Conservation (phyloP, 2,329 filamentous ascomycete species). For the Aureobasidium subglaciale region DNA sequence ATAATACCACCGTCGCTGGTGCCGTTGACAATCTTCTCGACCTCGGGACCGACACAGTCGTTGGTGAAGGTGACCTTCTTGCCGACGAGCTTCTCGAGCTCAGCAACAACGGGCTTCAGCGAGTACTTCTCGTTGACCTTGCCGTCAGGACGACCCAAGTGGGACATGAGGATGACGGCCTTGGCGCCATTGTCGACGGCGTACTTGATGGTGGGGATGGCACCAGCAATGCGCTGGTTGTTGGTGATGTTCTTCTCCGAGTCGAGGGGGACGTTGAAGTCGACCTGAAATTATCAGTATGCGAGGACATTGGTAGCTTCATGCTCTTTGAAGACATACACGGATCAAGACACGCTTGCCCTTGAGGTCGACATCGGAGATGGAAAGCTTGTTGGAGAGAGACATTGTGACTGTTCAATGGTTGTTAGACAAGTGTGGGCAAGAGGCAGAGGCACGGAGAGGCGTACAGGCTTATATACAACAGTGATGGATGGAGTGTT, state of each 20-base stretch:
- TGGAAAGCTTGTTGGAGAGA: conserved; percentile 96
- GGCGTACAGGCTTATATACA: conserved; percentile 6
- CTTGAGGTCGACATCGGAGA: conserved; percentile 94
- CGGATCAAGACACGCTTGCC: conserved; percentile 97
- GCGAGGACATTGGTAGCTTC: conserved; percentile 9
- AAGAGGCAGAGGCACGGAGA: not conserved
- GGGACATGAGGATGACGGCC: conserved; percentile 94
- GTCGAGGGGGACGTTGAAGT: conserved; percentile 99
- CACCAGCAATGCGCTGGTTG: conserved; percentile 95
- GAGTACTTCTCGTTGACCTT: conserved; percentile 88
- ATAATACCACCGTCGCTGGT: conserved; percentile 76
- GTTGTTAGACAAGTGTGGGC: not conserved
- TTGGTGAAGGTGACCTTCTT: conserved; percentile 74
- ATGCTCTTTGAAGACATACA: conserved; percentile 49
- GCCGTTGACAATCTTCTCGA: conserved; percentile 82
- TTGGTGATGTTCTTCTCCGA: conserved; percentile 83
- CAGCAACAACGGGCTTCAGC: conserved; percentile 76
- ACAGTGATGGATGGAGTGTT: not conserved
- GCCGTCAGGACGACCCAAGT: conserved; percentile 92
- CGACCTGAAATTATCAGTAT: conserved; percentile 57
- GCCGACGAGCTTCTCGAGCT: conserved; percentile 69
- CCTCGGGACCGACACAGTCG: conserved; percentile 83
- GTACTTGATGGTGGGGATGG: conserved; percentile 44
- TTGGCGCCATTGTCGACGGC: conserved; percentile 35
- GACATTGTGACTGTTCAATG: conserved; percentile 61